Conservation (phyloP, 225 moss, liverwort and hornwort species). For the Physcomitrellopsis africana region DNA sequence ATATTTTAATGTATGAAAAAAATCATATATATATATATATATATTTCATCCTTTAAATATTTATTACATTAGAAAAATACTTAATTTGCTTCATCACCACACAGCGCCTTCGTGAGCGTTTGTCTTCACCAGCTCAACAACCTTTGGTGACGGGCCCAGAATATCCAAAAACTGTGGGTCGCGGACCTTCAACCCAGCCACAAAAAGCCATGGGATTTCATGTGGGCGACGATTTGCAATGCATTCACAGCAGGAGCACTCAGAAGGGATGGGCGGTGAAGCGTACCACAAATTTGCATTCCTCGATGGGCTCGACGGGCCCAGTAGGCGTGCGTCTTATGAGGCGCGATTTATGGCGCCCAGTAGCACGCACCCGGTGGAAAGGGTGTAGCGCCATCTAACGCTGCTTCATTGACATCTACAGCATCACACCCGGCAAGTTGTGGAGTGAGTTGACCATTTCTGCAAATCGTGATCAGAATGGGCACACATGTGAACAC, state of each 20-base stretch:
- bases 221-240: too few species aligned
- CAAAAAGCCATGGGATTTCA: background rate
- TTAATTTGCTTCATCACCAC: too few species aligned
- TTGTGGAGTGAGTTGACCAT: too few species aligned
- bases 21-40: too few species aligned
- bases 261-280: background rate
- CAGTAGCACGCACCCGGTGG: constrained; percentile 45
- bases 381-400: constrained; percentile 21
- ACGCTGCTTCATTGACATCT: constrained; percentile 22
- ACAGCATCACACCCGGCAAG: background rate
- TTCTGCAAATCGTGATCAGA: too few species aligned
- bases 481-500: too few species aligned
- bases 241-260: background rate
- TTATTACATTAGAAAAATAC: too few species aligned
- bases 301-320: background rate
- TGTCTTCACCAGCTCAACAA: constrained; percentile 39
- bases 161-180: constrained; percentile 49
- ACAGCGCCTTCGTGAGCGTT: constrained; percentile 62
- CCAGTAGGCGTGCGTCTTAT: constrained; percentile 34
- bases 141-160: constrained; percentile 44
- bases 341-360: constrained; percentile 57
- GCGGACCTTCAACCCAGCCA: constrained; percentile 48
- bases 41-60: too few species aligned
- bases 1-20: too few species aligned
- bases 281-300: constrained; percentile 45